Base-by-base conservation (phyloP, 2,329 filamentous ascomycete species). In the Talaromyces sp. region DNA sequence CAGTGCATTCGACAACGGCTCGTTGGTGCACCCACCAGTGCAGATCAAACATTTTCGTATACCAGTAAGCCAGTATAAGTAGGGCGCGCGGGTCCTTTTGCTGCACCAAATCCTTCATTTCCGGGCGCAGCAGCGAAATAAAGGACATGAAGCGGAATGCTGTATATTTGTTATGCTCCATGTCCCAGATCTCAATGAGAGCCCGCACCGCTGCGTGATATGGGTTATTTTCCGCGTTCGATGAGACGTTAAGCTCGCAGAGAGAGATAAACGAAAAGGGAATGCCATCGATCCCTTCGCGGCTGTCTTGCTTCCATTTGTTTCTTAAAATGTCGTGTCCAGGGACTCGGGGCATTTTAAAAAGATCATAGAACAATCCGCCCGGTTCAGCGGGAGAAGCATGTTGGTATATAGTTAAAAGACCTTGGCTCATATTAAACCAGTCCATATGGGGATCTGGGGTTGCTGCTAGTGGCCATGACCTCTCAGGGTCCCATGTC, bases 61-160 rank as follows among this genome's bases (percentile, higher is more conserved):
- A 84, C 84, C 84, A 88, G 71, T 82, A 84, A 0, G 80, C 76
- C n/a, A 87, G 69, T 40, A 88, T 66, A 10, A 87, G 68, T 63
- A 88, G 67, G 0, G 84, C 85, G 31, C 78, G 74, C 0, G 80
- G 72, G 52, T 88, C 85, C 63, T 83, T 86, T 0, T 64, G 42
- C 53, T 78, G 70, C 0, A 88, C 67, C n/a, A 86, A 63, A 0
- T 55, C 57, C 12, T 76, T 75, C 65, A 80, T 86, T 0, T 34
- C 52, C 2, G 53, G 53, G 10, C 56, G 59, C 63, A 68, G 61
- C 12, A 62, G 40, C 7, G 51, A 31, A 10, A 64, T 23, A 31
- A 66, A 67, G 2, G 51, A 61, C n/a, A 56, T 23, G 16, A 61
- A 61, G 18, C 65, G 63, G 5, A 36, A 18, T 4, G 42, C 42